Evolutionary conservation across 2,329 filamentous ascomycete species (phyloP), one percentile per base, ranked within the genome.

Genomic region (Pseudopyricularia javanii): DNA sequence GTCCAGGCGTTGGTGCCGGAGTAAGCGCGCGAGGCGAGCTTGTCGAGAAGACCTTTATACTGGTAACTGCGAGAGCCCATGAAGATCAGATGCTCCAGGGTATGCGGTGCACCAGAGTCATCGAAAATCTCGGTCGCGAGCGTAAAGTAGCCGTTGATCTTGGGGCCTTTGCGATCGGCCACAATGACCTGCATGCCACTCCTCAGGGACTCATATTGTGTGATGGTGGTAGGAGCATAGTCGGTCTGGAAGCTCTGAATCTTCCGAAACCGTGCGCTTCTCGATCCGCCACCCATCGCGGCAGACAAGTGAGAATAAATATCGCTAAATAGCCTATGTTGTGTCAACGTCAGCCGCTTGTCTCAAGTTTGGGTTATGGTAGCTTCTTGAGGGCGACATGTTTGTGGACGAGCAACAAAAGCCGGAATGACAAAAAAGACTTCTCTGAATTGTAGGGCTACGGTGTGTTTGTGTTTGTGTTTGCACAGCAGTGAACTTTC

Each of bases 1-100:
- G 93, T 98, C 89, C 91, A 98, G 4, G 93, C 93, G 68, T 98
- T 98, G 32, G 93, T 98, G 54, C 79, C 80, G 1, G 91, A 95
- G 66, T 97, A 98, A 1, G 91, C 89, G 58, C 94, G 82, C 4
- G 89, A 95, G 3, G 93, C 89, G 54, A 98, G 78, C 70, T 94
- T 95, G 67, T 97, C 91, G 17, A 98, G 78, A 40, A 98, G 82
- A 1, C 93, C 93, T 68, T 97, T 97, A 73, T 95, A 97, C 56
- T 80, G 85, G 66, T 95, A 97, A 64, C 79, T 94, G 65, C 87
- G 90, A 24, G 93, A 97, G 28, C 93, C 93, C 85, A 91, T 90
- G 64, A 91, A 91, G 58, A 88, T 75, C 14, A 91, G 70, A 66
- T 91, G 86, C 68, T 91, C 86, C n/a, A 91, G 74, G 0, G 87